phyloP scores from a whole-genome alignment of 345 rosid species.

The Zanthoxylum bungeanum region DNA sequence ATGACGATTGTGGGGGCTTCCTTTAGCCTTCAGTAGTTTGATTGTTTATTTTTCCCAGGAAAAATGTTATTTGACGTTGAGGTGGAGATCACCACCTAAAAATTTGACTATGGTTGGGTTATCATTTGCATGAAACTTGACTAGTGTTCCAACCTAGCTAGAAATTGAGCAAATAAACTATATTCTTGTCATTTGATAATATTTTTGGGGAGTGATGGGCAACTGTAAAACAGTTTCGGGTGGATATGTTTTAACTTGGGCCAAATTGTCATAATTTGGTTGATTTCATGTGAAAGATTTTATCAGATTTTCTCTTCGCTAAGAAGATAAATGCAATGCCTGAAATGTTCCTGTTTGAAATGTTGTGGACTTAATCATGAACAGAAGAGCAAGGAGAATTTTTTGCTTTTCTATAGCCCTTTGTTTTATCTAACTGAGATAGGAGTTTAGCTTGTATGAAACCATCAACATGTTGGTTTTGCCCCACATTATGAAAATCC shows the following conservation, averaged over 20 bases:
- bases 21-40: background rate
- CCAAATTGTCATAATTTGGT: background rate
- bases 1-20: background rate
- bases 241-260: background rate
- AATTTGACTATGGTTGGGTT: background rate
- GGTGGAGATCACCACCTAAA: background rate
- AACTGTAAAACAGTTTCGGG: background rate
- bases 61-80: background rate
- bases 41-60: background rate
- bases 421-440: background rate
- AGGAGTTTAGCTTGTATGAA: background rate
- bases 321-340: background rate
- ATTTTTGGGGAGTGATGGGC: background rate
- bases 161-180: background rate
- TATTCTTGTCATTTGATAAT: background rate
- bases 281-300: background rate
- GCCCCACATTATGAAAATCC: background rate
- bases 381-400: background rate
- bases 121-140: background rate
- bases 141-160: background rate
- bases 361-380: background rate
- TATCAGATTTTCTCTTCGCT: background rate
- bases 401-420: background rate
- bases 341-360: background rate
- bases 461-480: background rate